Percentiles rank a stretch among this genome's conserved stretches.
phyloP scores from a whole-genome alignment of 805 yeast species.

The Starmerella scarabaei region DNA sequence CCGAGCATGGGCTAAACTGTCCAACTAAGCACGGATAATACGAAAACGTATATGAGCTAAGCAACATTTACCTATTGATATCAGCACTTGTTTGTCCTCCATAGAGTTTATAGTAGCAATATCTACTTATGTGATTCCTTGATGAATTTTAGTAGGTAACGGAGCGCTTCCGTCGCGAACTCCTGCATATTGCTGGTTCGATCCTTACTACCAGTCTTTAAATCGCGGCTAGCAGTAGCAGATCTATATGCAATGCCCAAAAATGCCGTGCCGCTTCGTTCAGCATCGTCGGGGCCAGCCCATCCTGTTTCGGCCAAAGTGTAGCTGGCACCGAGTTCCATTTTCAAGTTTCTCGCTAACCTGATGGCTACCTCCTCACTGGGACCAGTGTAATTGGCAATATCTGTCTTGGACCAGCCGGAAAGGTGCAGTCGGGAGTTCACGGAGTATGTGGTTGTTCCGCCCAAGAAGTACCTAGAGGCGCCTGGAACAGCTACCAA shows the following conservation, averaged over 20 bases:
- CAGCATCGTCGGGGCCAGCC: conserved; percentile 58
- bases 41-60: no score
- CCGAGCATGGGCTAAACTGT: no score
- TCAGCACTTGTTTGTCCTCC: no score
- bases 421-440: conserved; percentile 59
- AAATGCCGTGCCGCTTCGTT: conserved; percentile 46
- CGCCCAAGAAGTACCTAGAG: conserved; percentile 69
- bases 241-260: no score
- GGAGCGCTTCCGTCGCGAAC: conserved; percentile 57
- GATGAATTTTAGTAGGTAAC: conserved; percentile 35
- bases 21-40: no score
- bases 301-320: conserved; percentile 77
- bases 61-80: no score
- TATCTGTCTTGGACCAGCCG: conserved; percentile 68
- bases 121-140: no score
- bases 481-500: conserved; percentile 78
- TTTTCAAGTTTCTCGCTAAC: conserved; percentile 63
- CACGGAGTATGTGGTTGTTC: conserved; percentile 65
- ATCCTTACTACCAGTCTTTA: conserved; percentile 35
- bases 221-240: conserved; percentile 58
- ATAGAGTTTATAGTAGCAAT: no score
- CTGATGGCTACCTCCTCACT: conserved; percentile 59
- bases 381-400: conserved; percentile 67
- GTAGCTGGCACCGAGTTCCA: conserved; percentile 72
- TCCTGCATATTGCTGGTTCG: conserved; percentile 60